These are phyloP conservation scores for Trichosporon coremiiforme DNA, from an alignment of 1,284 basidiomycete species.

Conservation along the genomic window DNA sequence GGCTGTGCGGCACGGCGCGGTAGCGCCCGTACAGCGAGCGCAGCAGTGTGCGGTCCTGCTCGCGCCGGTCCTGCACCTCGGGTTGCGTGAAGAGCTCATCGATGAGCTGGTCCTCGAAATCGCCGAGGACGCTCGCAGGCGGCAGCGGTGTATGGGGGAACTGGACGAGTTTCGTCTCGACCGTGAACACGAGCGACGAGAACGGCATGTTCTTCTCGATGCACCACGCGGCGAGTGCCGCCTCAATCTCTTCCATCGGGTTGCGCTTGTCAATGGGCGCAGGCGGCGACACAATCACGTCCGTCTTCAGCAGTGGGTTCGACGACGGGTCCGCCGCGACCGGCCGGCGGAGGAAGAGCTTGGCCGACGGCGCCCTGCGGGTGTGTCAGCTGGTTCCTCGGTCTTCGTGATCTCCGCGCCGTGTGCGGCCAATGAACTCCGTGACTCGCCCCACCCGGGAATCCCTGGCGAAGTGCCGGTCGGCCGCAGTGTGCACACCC, in stretches of 20 bases:
- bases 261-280: slow-evolving; percentile 23
- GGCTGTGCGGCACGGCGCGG: slow-evolving; percentile 31
- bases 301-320: slow-evolving; percentile 7
- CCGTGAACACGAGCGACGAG: slow-evolving; percentile 28
- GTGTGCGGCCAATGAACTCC: neutral
- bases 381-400: neutral
- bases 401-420: neutral
- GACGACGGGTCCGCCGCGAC: slow-evolving; percentile 6
- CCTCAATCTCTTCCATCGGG: slow-evolving; percentile 31
- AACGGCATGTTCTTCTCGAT: slow-evolving; percentile 21
- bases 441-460: neutral
- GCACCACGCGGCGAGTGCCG: slow-evolving; percentile 26
- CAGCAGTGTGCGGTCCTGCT: slow-evolving; percentile 19
- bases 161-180: slow-evolving; percentile 25
- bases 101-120: slow-evolving; percentile 35
- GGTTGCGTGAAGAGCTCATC: slow-evolving; percentile 25
- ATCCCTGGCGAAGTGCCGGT: neutral
- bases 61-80: slow-evolving; percentile 17
- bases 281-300: neutral
- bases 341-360: slow-evolving; percentile 21
- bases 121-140: slow-evolving; percentile 6
- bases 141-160: slow-evolving; percentile 28
- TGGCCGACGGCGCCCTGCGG: slow-evolving; percentile 27
- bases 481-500: neutral
- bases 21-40: slow-evolving; percentile 32